These are phyloP conservation scores for Xylaria sp. DNA, from an alignment of 2,329 filamentous ascomycete species.

Conservation along the genomic window DNA sequence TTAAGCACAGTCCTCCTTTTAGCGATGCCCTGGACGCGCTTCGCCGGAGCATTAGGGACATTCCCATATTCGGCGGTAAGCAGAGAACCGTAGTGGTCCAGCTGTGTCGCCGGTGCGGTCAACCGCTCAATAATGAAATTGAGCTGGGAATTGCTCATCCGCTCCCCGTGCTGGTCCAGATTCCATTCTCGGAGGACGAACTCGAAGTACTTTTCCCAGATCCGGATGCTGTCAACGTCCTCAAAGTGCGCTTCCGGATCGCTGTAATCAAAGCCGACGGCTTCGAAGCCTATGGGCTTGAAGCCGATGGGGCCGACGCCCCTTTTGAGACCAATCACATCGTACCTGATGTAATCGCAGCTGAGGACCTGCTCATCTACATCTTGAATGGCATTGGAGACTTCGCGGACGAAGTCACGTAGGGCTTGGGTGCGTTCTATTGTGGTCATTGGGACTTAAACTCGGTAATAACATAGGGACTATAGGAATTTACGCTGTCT, in stretches of 20 bases:
- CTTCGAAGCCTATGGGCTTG: too few species aligned
- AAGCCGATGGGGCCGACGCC: neutral
- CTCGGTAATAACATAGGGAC: too few species aligned
- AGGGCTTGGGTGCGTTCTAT: neutral
- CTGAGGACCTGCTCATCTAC: slow-evolving; percentile 15
- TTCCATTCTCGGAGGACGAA: slow-evolving; percentile 5
- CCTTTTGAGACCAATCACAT: neutral
- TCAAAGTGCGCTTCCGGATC: slow-evolving; percentile 12
- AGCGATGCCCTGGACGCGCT: neutral
- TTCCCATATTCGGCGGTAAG: neutral
- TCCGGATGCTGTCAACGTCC: neutral
- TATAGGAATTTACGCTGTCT: too few species aligned
- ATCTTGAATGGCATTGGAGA: neutral
- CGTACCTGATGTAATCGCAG: slow-evolving; percentile 8
- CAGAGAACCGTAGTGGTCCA: slow-evolving; percentile 5
- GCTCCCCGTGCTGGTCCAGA: slow-evolving; percentile 13
- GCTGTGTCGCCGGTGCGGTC: neutral
- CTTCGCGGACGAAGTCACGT: slow-evolving; percentile 7
- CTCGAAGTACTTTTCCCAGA: slow-evolving; percentile 8
- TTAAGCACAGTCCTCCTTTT: slow-evolving; percentile 10
- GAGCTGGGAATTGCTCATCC: slow-evolving; percentile 10
- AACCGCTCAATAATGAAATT: slow-evolving; percentile 11
- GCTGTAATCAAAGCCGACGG: neutral
- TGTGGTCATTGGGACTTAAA: slow-evolving; percentile 1
- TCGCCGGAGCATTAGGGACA: neutral